Base-by-base conservation (phyloP, 2,329 filamentous ascomycete genomes). In the Colletotrichum neosansevieriae region DNA sequence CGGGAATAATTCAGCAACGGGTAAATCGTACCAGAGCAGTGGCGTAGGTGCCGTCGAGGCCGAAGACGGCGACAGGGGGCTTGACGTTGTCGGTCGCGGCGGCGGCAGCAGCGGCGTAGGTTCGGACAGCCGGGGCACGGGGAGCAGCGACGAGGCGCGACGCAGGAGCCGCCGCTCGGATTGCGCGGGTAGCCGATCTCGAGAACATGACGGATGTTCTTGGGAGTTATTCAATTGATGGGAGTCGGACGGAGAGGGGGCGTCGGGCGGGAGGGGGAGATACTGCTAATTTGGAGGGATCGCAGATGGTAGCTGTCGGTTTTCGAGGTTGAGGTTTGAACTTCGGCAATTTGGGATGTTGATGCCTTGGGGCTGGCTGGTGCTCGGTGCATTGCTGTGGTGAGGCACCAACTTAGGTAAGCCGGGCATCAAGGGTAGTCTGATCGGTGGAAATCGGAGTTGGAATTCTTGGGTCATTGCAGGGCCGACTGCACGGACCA, bases 1-100 rank as follows among this genome's bases (percentile, higher is more conserved):
- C 47, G 3, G 63, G 50, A 38, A 60, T 47, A 24, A 19, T 15
- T 21, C 36, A 17, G 50, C 21, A 38, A 49, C 34, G n/a, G 49
- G 44, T 10, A 4, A 9, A 54, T 51, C 93, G 82, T 95, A 99
- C 96, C 91, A 99, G 88, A 86, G 96, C 96, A 85, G 92, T 94
- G 81, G 96, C 96, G 86, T 99, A 99, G 80, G 95, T 98, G 83
- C 96, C 96, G 84, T 98, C 96, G 79, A 99, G 86, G 76, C 96
- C 96, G 84, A 94, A 99, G 79, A 99, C 89, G 76, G 94, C 89
- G 79, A 98, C 87, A 75, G 96, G 96, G 76, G 95, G 90, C 87
- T 93, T 94, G 81, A 89, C 83, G 70, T 91, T 89, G 80, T 89
- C 84, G 77, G 86, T 81, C 75, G 89, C 80, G 77, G 88, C 85